Evolutionary conservation across 2,329 filamentous ascomycete species (phyloP), one percentile per base, ranked within the genome.

Genomic region (Ophiostoma novo-ulmi): DNA sequence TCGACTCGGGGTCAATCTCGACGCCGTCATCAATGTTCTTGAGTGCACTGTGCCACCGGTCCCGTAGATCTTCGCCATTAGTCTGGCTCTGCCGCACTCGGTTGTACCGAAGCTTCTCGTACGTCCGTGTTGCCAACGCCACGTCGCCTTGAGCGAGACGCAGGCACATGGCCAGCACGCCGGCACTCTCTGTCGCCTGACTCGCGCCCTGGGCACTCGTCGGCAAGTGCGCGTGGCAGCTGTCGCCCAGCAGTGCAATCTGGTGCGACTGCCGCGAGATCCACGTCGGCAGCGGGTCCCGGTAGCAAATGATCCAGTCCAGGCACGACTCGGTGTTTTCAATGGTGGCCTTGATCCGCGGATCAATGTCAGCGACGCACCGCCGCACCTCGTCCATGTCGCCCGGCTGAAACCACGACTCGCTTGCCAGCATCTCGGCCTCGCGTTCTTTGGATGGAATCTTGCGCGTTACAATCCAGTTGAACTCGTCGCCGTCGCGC

Each of bases 301-400:
- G 80, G 72, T 84, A 85, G 64, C 84, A 83, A 35, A 86, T 82
- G 73, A 85, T 85, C 84, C 84, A 87, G 74, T 85, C 83, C 1
- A 86, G 79, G 31, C 82, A 81, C 2, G 77, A 76, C n/a, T 69
- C 67, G 13, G 70, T 66, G 5, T 36, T 80, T 39, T 79, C 76
- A n/a, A 85, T 80, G 2, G 83, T 81, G 1, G 81, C 80, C 26
- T 78, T 78, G 64, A 85, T 82, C 26, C 79, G 77, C 0, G 82
- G 82, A 75, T 84, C 82, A 70, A 83, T 77, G 68, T 78, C 76
- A 63, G 73, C 72, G 1, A 80, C 77, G 17, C 78, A 75, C 69
- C 77, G 77, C 31, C 79, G 77, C 36, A 84, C 81, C 39, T 81
- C 80, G 22, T 80, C 77, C 76, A 82, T 80, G 70, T 84, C 79